These are phyloP conservation scores for Caloboletus firmus DNA, from an alignment of 1,284 basidiomycete species.

Conservation along the genomic window DNA sequence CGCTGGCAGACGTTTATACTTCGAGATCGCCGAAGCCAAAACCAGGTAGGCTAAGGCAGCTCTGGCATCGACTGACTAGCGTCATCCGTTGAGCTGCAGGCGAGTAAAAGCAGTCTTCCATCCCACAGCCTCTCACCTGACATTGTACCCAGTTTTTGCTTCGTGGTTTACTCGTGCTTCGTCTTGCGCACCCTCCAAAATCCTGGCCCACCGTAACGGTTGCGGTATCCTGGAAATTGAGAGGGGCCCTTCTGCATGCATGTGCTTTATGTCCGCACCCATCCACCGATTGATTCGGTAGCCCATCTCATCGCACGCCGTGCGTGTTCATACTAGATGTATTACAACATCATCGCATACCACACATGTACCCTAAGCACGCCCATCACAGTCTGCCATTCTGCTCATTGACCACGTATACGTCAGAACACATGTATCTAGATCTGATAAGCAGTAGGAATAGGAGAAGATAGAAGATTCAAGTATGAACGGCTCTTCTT, in stretches of 20 bases:
- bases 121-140: not conserved
- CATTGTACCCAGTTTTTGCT: not conserved
- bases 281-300: constrained; percentile 24
- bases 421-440: constrained; percentile 13
- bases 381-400: constrained; percentile 9
- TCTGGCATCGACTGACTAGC: constrained; percentile 30
- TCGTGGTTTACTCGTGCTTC: not conserved
- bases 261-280: constrained; percentile 19
- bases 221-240: not conserved
- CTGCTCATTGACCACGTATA: constrained; percentile 7
- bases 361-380: constrained; percentile 21
- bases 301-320: constrained; percentile 24
- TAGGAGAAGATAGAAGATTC: not conserved
- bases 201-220: not conserved
- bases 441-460: constrained; percentile 9
- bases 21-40: constrained; percentile 16
- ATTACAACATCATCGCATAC: constrained; percentile 7
- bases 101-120: not conserved
- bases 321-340: constrained; percentile 23
- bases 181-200: not conserved
- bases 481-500: constrained; percentile 16
- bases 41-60: constrained; percentile 27
- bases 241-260: constrained; percentile 1
- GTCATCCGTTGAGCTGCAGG: constrained; percentile 14
- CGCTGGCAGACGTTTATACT: constrained; percentile 30